Percentiles rank a stretch among this genome's conserved stretches.
Conservation (phyloP, 495 filamentous ascomycete species). For the Amniculicola lignicola region DNA sequence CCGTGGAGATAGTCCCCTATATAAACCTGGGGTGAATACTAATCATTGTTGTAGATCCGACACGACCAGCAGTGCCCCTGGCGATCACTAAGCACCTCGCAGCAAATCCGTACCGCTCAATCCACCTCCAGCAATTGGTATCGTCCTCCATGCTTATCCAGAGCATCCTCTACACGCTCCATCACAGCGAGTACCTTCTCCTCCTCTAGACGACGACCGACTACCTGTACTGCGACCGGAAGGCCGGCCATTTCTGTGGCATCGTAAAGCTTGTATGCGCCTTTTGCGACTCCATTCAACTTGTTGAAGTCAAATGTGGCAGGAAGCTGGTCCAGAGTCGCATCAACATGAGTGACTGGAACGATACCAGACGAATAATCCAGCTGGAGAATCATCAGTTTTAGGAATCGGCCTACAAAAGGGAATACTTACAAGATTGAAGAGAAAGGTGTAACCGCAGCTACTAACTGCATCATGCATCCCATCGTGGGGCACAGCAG, state of each 20-base stretch:
- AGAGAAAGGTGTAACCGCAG: slow-evolving; percentile 95
- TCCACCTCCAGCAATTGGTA: slow-evolving; percentile 66
- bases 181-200: slow-evolving; percentile 89
- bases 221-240: slow-evolving; percentile 82
- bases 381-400: slow-evolving; percentile 46
- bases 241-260: slow-evolving; percentile 78
- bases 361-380: slow-evolving; percentile 86
- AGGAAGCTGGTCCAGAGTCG: slow-evolving; percentile 61
- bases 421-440: slow-evolving; percentile 64
- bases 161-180: slow-evolving; percentile 68
- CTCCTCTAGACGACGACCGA: slow-evolving; percentile 80
- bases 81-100: slow-evolving; percentile 10
- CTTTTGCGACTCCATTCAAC: slow-evolving; percentile 72
- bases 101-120: slow-evolving; percentile 12
- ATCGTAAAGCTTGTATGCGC: slow-evolving; percentile 88
- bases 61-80: neutral
- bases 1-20: neutral
- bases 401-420: neutral
- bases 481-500: slow-evolving; percentile 80
- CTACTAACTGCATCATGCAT: slow-evolving; percentile 84
- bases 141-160: slow-evolving; percentile 59
- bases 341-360: slow-evolving; percentile 82
- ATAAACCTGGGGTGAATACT: slow-evolving; percentile 9
- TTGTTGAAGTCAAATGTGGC: slow-evolving; percentile 56
- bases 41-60: slow-evolving; percentile 14